Conservation (phyloP, 768 basidiomycete genomes). For the Piloderma croceum region DNA sequence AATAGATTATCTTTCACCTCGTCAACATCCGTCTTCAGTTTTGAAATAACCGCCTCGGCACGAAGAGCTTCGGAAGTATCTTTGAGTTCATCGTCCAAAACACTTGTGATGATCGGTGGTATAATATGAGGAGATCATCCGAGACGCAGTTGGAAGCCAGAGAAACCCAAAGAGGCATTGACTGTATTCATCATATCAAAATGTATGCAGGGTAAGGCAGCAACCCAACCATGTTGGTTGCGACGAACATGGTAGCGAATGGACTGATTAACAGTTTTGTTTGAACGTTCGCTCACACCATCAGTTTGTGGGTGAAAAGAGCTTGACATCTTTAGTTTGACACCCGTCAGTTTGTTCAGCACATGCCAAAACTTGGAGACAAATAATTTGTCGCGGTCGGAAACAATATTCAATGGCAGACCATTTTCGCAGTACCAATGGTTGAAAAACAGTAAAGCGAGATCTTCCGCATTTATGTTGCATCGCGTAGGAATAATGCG, state of each 20-base stretch:
- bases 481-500: too few relatives aligned
- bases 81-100: neutral
- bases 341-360: constrained; percentile 16
- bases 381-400: too few relatives aligned
- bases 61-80: too few relatives aligned
- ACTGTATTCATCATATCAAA: constrained; percentile 32
- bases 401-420: too few relatives aligned
- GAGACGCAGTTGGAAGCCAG: constrained; percentile 24
- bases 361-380: too few relatives aligned
- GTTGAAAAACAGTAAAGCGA: too few relatives aligned
- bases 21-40: constrained; percentile 13
- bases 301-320: constrained; percentile 35
- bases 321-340: constrained; percentile 28
- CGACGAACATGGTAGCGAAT: constrained; percentile 17
- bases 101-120: constrained; percentile 13
- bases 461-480: constrained; percentile 15
- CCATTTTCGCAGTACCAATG: too few relatives aligned
- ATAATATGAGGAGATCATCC: constrained; percentile 20
- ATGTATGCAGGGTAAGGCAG: too few relatives aligned
- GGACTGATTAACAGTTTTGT: constrained; percentile 27
- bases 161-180: constrained; percentile 26
- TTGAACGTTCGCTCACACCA: constrained; percentile 27
- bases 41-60: constrained; percentile 4
- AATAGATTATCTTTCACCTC: constrained; percentile 34
- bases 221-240: too few relatives aligned